phyloP scores from a whole-genome alignment of 176 grass and related monocot genomes.

The Alopecurus myosuroides region DNA sequence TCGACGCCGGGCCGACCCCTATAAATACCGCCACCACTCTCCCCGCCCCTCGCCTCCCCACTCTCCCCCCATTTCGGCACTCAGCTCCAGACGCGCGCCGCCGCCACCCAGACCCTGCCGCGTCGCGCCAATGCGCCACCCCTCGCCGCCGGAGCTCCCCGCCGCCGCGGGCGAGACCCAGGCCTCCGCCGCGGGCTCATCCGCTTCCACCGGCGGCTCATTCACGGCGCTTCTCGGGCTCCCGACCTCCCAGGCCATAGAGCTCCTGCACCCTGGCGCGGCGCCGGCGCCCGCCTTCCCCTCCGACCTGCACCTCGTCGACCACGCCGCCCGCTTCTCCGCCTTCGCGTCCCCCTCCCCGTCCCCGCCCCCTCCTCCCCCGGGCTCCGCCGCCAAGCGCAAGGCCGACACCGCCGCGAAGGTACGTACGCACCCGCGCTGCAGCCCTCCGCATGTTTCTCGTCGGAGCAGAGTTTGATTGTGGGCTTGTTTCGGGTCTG shows the following conservation, averaged over 20 bases:
- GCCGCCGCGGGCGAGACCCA: slow-evolving; percentile 42
- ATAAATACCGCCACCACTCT: slow-evolving; percentile 20
- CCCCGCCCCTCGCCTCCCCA: not conserved
- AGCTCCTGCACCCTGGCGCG: slow-evolving; percentile 28
- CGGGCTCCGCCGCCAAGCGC: slow-evolving; percentile 28
- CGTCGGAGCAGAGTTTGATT: not conserved
- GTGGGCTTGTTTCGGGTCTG: not conserved
- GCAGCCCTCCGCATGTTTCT: not conserved
- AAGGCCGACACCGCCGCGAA: slow-evolving; percentile 36
- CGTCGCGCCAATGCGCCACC: slow-evolving; percentile 35
- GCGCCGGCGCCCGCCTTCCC: slow-evolving; percentile 37
- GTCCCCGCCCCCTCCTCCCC: slow-evolving; percentile 7
- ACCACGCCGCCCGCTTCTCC: slow-evolving; percentile 54
- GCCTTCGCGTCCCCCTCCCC: slow-evolving; percentile 37
- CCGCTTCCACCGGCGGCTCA: slow-evolving; percentile 17
- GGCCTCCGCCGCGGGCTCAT: not conserved
- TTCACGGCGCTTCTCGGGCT: slow-evolving; percentile 66
- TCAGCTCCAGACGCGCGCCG: not conserved
- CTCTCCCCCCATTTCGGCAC: not conserved
- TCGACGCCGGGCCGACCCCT: not conserved
- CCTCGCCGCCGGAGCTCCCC: slow-evolving; percentile 31
- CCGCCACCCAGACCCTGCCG: not conserved
- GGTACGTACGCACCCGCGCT: not conserved
- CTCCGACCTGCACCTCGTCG: slow-evolving; percentile 55
- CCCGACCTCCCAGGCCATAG: slow-evolving; percentile 40